Base-by-base conservation (phyloP, 1,284 basidiomycete genomes). In the Neotropicomus parvogracilis region DNA sequence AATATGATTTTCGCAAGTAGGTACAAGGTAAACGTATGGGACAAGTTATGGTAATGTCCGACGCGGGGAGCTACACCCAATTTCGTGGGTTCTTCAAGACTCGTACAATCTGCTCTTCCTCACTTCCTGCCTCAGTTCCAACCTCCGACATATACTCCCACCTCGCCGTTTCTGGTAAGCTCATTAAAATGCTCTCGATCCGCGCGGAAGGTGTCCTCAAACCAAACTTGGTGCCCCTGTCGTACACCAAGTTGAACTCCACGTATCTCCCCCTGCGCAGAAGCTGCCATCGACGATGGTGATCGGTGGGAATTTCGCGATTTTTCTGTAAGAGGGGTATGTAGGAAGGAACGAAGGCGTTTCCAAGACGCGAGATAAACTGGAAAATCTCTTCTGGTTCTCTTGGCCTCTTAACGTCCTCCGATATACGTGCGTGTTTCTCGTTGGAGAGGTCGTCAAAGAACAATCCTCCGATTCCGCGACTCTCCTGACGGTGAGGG, bases 391-490 rank as follows among this genome's bases (percentile, higher is more conserved):
- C 81, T 13, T 83, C 79, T 12, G 78, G 72, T 0, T 75, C 75
- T 53, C 63, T 66, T 5, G 81, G 82, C 26, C 83, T 74, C 54
- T 66, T 76, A 64, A 69, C 75, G 58, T 64, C 78, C 20, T 67
- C 66, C 12, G 70, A 56, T 21, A 91, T 71, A 19, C 79, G 78
- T 26, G 72, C 62, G 62, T 90, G 88, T 6, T 71, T 66, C 27
- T 77, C 77, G 48, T 72, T 70, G 60, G 74, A 81, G 48, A 97
- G 79, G 67, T 97, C 92, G 69, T 99, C 95, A 65, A 97, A 97
- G 75, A 99, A 99, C 54, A 99, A 77, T 1, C 97, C 97, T 19
- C 97, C 97, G 33, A 99, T 72, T 3, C 97, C 97, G 20, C 95
- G 83, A 1, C 82, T 72, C 71, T 99, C 95, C 27, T 75, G 71